These are phyloP conservation scores for Lasiosphaeria hispida DNA, from an alignment of 495 filamentous ascomycete species.

Conservation along the genomic window DNA sequence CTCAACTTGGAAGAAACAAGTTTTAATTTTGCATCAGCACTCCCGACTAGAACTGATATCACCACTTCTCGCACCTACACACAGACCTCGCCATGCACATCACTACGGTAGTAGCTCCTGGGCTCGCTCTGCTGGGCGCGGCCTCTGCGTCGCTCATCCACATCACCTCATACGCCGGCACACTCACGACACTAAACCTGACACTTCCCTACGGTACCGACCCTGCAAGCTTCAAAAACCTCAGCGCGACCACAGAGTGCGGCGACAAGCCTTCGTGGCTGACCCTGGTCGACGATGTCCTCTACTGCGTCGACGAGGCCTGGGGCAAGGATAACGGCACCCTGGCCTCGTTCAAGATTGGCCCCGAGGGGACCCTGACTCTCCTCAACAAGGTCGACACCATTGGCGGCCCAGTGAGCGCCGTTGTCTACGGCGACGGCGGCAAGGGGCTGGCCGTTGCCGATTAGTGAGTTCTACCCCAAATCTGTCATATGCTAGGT, in stretches of 20 bases:
- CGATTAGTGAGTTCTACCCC: slow-evolving; percentile 42
- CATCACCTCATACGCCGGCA: slow-evolving; percentile 60
- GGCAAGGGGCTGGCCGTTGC: slow-evolving; percentile 44
- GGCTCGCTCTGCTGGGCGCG: slow-evolving; percentile 31
- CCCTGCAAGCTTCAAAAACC: slow-evolving; percentile 29
- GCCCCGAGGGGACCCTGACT: slow-evolving; percentile 36
- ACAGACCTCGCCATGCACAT: slow-evolving; percentile 12
- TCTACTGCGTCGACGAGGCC: slow-evolving; percentile 64
- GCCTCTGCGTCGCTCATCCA: slow-evolving; percentile 49
- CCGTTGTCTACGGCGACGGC: slow-evolving; percentile 40
- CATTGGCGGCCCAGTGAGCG: slow-evolving; percentile 43
- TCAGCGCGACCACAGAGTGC: slow-evolving; percentile 48
- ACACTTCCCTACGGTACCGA: slow-evolving; percentile 12
- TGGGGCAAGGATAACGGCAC: slow-evolving; percentile 35
- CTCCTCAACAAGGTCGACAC: slow-evolving; percentile 31
- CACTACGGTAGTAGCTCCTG: slow-evolving; percentile 15
- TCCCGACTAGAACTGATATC: background rate
- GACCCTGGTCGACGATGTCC: slow-evolving; percentile 42
- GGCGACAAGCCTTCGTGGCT: slow-evolving; percentile 60
- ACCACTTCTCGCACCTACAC: background rate
- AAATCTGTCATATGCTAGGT: background rate
- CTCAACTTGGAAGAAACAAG: no score
- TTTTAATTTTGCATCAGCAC: no score
- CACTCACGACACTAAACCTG: slow-evolving; percentile 54
- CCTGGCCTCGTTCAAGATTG: slow-evolving; percentile 38